These are phyloP conservation scores for Talaromyces sp. DNA, from an alignment of 2,329 filamentous ascomycete genomes.

Conservation along the genomic window DNA sequence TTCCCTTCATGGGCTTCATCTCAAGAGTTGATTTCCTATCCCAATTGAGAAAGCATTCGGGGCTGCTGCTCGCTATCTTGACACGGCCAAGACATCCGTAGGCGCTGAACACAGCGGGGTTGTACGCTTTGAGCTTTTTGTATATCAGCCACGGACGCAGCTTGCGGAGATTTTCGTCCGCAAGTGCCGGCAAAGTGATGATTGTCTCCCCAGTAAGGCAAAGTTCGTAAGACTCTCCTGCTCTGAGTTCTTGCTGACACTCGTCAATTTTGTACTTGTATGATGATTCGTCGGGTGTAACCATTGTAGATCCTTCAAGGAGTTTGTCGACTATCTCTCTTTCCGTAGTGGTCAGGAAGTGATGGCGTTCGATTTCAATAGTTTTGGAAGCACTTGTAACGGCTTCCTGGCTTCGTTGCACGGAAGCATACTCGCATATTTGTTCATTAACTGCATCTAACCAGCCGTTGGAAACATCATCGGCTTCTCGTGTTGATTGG, in stretches of 20 bases:
- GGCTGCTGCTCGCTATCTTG: conserved; percentile 76
- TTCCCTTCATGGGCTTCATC: conserved; percentile 95
- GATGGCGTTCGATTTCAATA: conserved; percentile 1
- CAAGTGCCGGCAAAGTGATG: conserved; percentile 42
- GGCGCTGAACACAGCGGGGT: conserved; percentile 80
- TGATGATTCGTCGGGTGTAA: conserved; percentile 34
- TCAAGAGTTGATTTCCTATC: conserved; percentile 41
- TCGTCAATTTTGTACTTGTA: conserved; percentile 64
- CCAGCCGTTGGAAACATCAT: conserved; percentile 44
- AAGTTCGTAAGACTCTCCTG: conserved; percentile 79
- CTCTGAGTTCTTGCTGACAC: conserved; percentile 67
- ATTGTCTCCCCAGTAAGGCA: conserved; percentile 73
- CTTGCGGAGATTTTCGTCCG: conserved; percentile 18
- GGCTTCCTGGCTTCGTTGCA: conserved; percentile 19
- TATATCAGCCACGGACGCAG: conserved; percentile 65
- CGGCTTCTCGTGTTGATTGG: conserved; percentile 55
- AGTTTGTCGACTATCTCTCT: conserved; percentile 24
- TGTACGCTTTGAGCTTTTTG: conserved; percentile 60
- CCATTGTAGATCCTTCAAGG: conserved; percentile 22
- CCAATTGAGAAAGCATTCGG: conserved; percentile 81
- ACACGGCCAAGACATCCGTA: conserved; percentile 66
- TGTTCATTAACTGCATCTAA: conserved; percentile 17
- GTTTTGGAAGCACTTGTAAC: conserved; percentile 12
- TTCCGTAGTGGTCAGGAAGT: conserved; percentile 4
- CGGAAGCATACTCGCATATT: conserved; percentile 12